A percentile compares a stretch with the other conserved stretches of the same genome.
phyloP scores from a whole-genome alignment of 1,284 basidiomycete species.

The Porodaedalea pini region DNA sequence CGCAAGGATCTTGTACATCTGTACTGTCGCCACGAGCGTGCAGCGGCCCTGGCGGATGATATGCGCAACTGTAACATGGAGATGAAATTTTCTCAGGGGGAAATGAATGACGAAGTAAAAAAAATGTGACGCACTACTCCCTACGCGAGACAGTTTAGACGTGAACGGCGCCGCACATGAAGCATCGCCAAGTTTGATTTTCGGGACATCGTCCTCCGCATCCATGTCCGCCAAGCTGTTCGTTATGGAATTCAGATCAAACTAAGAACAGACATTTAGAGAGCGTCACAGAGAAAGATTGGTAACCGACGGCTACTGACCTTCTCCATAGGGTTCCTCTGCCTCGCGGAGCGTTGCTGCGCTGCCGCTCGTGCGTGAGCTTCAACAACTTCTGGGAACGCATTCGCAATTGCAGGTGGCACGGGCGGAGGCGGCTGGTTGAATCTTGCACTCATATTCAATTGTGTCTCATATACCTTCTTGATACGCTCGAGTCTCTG shows the following conservation, averaged over 20 bases:
- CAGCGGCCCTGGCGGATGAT: conserved; percentile 96
- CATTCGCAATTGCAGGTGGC: conserved; percentile 75
- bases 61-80: conserved; percentile 64
- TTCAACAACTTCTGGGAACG: conserved; percentile 86
- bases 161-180: conserved; percentile 97
- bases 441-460: conserved; percentile 84
- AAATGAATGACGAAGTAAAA: not conserved
- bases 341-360: conserved; percentile 59
- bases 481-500: conserved; percentile 86
- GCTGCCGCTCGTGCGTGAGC: conserved; percentile 78
- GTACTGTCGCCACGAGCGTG: conserved; percentile 93
- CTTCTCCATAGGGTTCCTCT: conserved; percentile 88
- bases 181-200: conserved; percentile 96
- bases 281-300: not conserved
- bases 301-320: conserved; percentile 36
- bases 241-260: conserved; percentile 84
- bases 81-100: conserved; percentile 15
- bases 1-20: conserved; percentile 98
- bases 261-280: conserved; percentile 47
- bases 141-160: conserved; percentile 90
- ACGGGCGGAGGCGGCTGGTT: conserved; percentile 90
- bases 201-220: conserved; percentile 87
- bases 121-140: conserved; percentile 68
- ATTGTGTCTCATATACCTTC: conserved; percentile 93
- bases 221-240: conserved; percentile 90